Evolutionary conservation across 768 basidiomycete species (phyloP), one percentile per base, ranked within the genome.

Genomic region (Lactarius sp.): DNA sequence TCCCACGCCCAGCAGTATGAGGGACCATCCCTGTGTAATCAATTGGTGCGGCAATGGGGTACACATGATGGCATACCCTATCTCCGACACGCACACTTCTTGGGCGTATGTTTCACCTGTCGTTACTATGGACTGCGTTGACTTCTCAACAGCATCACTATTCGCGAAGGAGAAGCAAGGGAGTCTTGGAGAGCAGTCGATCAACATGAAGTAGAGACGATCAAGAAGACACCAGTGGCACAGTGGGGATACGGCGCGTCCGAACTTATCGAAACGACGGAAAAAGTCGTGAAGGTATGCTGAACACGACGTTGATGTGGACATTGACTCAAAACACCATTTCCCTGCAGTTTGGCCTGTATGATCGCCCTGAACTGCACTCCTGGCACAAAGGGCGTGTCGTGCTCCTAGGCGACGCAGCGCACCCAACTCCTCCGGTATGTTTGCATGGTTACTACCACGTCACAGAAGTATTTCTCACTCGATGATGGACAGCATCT

Each of bases 371-470:
- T 8, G 76, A 77, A 51, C 67, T 79, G 33, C 63, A 70, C 34
- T 69, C 72, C 4, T 80, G 79, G 79, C 74, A 78, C 65, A 72
- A 73, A 44, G 76, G 76, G 31, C 73, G 78, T 13, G 75, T 79
- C 12, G 72, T 78, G 8, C 73, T 81, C 42, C 70, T 79, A 12
- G 79, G 79, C 7, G 79, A 80, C 66, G 79, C 78, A 7, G 79
- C 79, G 5, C 79, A 80, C 66, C 79, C 79, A 4, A 79, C 79
- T 5, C 78, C 76, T 63, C 79, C 79, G 0, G 78, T 79, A 63
- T 54, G 78, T 6, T 18, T 22, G 10, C 16, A 5, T 27, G 34
- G 7, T 33, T 50, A 22, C 27, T 22, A 2, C 27, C 34, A 42
- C 4, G 20, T 4, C n/a, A 10, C 14, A 42, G 50, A 13, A 13